Percentiles rank a stretch among this genome's conserved stretches.
Evolutionary conservation across 345 rosid genomes (phyloP).

Genomic region (Abelmoschus esculentus): DNA sequence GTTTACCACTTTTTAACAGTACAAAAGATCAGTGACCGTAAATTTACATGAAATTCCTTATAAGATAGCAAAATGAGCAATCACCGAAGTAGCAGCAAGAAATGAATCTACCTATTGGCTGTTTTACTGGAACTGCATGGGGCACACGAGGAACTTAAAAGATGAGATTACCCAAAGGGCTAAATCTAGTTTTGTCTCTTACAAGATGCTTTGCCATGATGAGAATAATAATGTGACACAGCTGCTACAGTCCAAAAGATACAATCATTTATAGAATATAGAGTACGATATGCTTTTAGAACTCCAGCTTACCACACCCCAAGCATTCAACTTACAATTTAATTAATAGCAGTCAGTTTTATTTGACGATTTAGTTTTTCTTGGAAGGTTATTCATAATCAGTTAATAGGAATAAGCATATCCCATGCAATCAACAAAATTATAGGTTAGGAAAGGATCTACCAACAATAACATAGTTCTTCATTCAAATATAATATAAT

Average conservation of each 20-base stretch:
- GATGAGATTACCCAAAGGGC: neutral
- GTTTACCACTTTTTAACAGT: neutral
- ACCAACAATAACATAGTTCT: no score
- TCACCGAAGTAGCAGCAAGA: neutral
- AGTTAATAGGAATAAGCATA: neutral
- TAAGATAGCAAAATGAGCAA: neutral
- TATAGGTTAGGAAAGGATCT: no score
- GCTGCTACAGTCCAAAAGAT: neutral
- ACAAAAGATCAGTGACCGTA: neutral
- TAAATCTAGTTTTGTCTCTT: conserved; percentile 2
- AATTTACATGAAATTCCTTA: no score
- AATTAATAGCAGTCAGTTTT: neutral
- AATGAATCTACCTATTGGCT: neutral
- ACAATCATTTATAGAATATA: neutral
- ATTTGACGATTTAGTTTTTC: neutral
- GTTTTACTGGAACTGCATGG: neutral
- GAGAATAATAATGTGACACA: neutral
- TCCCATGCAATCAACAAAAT: no score
- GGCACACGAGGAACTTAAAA: neutral
- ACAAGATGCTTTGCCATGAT: neutral
- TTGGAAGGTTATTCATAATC: neutral
- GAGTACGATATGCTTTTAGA: neutral
- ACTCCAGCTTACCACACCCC: neutral
- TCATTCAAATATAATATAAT: neutral
- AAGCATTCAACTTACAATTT: neutral